Evolutionary conservation across 1,284 basidiomycete species (phyloP).

Genomic region (Taiwanofungus camphoratus): DNA sequence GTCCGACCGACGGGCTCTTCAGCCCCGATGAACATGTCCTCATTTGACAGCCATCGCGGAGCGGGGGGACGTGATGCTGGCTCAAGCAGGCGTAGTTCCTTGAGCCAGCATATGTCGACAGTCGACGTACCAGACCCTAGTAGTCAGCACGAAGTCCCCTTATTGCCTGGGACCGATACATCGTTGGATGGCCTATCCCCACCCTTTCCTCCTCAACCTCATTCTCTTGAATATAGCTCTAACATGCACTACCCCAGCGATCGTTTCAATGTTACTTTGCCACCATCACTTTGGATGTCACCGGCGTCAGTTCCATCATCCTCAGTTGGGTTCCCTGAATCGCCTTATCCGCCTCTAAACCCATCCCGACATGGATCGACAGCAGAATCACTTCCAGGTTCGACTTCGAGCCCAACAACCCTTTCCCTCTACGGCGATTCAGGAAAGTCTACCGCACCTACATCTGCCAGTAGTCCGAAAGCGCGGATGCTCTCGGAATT

Average conservation of each 20-base stretch:
- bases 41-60: conserved; percentile 16
- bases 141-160: conserved; percentile 15
- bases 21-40: conserved; percentile 16
- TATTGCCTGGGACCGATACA: conserved; percentile 15
- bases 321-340: conserved; percentile 32
- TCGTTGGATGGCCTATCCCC: conserved; percentile 15
- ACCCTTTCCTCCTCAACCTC: conserved; percentile 13
- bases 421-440: conserved; percentile 22
- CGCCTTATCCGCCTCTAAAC: conserved; percentile 27
- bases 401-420: conserved; percentile 26
- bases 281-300: conserved; percentile 80
- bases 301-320: conserved; percentile 46
- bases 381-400: conserved; percentile 19
- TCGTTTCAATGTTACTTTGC: conserved; percentile 49
- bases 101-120: conserved; percentile 17
- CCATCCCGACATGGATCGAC: conserved; percentile 22
- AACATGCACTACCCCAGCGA: conserved; percentile 30
- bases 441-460: conserved; percentile 25
- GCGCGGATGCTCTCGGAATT: conserved; percentile 58
- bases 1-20: conserved; percentile 20
- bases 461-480: conserved; percentile 27
- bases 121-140: conserved; percentile 13
- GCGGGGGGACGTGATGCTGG: conserved; percentile 11
- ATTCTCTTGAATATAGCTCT: conserved; percentile 14
- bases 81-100: conserved; percentile 19